A percentile compares a stretch with the other conserved stretches of the same genome.
These are phyloP conservation scores for Glycine tomentella DNA, from an alignment of 306 rosid genomes.

Conservation along the genomic window DNA sequence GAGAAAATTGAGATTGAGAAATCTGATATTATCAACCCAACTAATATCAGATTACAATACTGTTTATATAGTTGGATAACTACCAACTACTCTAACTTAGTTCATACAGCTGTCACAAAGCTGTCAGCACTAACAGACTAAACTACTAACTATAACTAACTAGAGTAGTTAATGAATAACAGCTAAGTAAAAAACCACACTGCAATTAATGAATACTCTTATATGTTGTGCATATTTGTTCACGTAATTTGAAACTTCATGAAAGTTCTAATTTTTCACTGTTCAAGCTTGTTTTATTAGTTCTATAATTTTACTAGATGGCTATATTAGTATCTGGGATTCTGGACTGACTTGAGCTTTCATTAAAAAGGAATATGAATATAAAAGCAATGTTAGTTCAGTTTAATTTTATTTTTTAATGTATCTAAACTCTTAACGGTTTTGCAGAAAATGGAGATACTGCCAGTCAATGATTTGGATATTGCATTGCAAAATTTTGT, in stretches of 20 bases:
- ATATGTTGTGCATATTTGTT: conserved; percentile 18
- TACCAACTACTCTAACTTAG: too few species aligned
- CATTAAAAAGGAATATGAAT: conserved; percentile 32
- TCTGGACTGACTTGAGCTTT: conserved; percentile 32
- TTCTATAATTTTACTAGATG: conserved; percentile 24
- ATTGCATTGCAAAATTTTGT: conserved; percentile 92
- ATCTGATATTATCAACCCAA: too few species aligned
- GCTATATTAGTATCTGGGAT: conserved; percentile 23
- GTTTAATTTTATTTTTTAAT: conserved; percentile 26
- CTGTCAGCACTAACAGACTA: too few species aligned
- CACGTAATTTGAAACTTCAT: conserved; percentile 4
- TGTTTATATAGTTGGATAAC: too few species aligned
- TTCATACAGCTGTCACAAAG: too few species aligned
- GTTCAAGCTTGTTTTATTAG: conserved; percentile 29
- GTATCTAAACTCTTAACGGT: conserved; percentile 33
- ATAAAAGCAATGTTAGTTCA: conserved; percentile 10
- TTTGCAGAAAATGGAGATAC: conserved; percentile 98
- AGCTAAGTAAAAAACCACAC: too few species aligned
- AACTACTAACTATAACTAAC: too few species aligned
- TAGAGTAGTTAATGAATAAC: too few species aligned
- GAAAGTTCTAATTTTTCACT: not conserved
- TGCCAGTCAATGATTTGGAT: conserved; percentile 95
- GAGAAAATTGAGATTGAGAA: too few species aligned
- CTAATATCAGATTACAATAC: too few species aligned
- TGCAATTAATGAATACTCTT: too few species aligned